Base-by-base conservation (phyloP, 169 alveolate genomes). In the Cryptosporidium canis region DNA sequence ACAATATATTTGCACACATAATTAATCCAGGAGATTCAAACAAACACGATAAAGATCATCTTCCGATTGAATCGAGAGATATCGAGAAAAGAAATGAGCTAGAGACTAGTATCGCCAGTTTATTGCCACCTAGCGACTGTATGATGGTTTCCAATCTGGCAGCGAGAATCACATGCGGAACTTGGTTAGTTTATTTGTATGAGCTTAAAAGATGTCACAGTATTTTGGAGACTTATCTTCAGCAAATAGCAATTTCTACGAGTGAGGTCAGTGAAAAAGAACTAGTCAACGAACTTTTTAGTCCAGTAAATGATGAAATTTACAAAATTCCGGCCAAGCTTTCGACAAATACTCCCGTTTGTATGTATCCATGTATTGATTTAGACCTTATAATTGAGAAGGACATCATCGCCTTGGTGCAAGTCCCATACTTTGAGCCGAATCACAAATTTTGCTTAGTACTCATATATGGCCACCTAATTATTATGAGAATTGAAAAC, bases 151-250 rank as follows among this genome's bases (percentile, higher is more conserved):
- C 87, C n/a, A 95, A 95, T 48, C 85, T 95, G 83, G 97, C 96
- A 39, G 95, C 97, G 21, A 91, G 93, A 33, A 94, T 95, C 14
- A 94, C 96, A 47, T 93, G 94, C 56, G 97, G 96, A 11, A 95
- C 98, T 8, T 95, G 98, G 98, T 90, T 95, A 47, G 96, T 95
- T 3, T 95, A 95, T 71, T 85, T 92, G 33, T 95, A 94, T 48
- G 98, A 95, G 90, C 85, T 95, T 27, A 90, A 93, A 61, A 65
- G 98, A 47, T 95, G 77, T 11, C 48, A 58, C 51, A 53, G 24
- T 77, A 77, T 77, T 56, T 53, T 77, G 53, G 87, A 77, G 18
- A 77, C 87, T 18, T 77, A 58, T 44, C 41, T 77, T 9, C 87
- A 77, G 48, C 70, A 77, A 77, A 77, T 77, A 21, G 16, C 83